A percentile compares a stretch with the other conserved stretches of the same genome.
phyloP scores from a whole-genome alignment of 345 rosid species.

The Lagerstroemia speciosa region DNA sequence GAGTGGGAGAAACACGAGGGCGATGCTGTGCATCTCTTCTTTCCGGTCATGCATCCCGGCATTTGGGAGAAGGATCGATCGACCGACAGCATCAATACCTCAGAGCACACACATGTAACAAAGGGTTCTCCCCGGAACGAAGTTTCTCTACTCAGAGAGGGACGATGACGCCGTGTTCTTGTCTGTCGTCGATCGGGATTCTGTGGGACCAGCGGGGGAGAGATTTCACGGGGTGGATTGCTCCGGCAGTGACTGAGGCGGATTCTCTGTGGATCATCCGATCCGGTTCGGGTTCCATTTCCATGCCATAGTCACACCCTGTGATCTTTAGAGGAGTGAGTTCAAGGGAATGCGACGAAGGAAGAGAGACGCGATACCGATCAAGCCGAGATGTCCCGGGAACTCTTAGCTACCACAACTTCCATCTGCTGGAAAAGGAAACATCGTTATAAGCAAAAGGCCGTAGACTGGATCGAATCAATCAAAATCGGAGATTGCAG shows the following conservation, averaged over 20 bases:
- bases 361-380: background rate
- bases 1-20: constrained; percentile 16
- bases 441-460: too few species aligned
- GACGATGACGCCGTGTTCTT: background rate
- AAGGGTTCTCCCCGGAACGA: background rate
- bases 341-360: too few species aligned
- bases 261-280: background rate
- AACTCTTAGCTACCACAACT: background rate
- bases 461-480: too few species aligned
- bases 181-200: background rate
- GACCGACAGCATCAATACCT: too few species aligned
- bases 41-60: background rate
- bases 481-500: too few species aligned
- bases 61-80: background rate
- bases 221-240: background rate
- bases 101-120: too few species aligned
- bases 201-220: background rate
- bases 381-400: background rate
- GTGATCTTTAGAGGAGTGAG: background rate
- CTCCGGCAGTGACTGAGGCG: background rate
- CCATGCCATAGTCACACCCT: background rate
- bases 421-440: too few species aligned
- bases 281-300: background rate
- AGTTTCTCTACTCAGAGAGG: background rate
- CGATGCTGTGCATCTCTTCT: background rate